Evolutionary conservation across 2,329 filamentous ascomycete genomes (phyloP), one percentile per base, ranked within the genome.

Genomic region (Leptodontidium sp.): DNA sequence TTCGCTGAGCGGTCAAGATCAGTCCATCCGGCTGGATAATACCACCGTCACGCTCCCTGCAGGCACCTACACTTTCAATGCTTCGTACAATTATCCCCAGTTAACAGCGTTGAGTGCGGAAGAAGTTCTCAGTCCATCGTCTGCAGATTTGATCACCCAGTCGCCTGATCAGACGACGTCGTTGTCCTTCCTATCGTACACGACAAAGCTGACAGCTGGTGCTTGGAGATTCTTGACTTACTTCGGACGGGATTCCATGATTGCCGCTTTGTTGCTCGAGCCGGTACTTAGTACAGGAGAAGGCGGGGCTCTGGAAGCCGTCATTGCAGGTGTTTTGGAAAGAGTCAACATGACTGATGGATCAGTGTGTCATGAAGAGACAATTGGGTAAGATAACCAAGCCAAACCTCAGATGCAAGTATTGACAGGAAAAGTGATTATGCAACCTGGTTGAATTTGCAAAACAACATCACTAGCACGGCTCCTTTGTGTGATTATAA

Each of bases 211-310:
- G 0, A 80, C 90, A 1, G 88, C 89, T 1, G 88, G 88, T 12
- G 87, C 86, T 4, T 91, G 88, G 89, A 80, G 88, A 1, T 91
- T 90, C 72, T 77, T 91, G 55, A 91, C 88, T 0, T 91, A 91
- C 74, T 91, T 91, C 78, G 88, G 88, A 0, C 84, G 88, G 12
- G 88, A 91, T 74, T 88, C 84, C 69, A 88, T 90, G 82, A 88
- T 91, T 49, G 82, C 86, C 0, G 80, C 85, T 15, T 81, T 91
- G 0, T 79, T 91, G 0, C 79, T 90, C 38, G 84, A 88, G 67
- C 83, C 86, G 0, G 81, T 90, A 0, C 79, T 91, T 1, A 89
- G 86, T 62, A 80, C 83, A 53, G 87, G 86, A 0, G 79, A 86
- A 47, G 84, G 80, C 0, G 83, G 86, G 2, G 84, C 87, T 0